phyloP scores from a whole-genome alignment of 2,329 filamentous ascomycete species.

The Pseudogymnoascus sp. region DNA sequence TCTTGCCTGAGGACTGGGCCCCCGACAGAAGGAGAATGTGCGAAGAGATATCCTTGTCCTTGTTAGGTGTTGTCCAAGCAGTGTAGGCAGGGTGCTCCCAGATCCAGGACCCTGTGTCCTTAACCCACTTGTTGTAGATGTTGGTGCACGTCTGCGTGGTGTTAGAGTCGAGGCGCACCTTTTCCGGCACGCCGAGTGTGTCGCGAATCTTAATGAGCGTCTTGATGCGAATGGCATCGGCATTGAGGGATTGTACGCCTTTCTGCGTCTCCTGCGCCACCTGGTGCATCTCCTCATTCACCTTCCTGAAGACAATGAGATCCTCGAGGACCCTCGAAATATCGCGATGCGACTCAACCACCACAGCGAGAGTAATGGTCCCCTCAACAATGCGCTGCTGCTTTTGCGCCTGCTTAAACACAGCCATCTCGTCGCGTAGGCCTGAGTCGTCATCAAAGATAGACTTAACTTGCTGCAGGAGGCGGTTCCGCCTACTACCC shows the following conservation, averaged over 20 bases:
- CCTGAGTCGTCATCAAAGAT: slow-evolving; percentile 24
- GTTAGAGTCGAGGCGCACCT: slow-evolving; percentile 20
- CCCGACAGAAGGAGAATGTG: not conserved
- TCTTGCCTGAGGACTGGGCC: slow-evolving; percentile 17
- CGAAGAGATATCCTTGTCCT: not conserved
- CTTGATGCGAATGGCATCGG: not conserved
- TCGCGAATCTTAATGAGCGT: not conserved
- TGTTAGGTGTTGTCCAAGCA: slow-evolving; percentile 17
- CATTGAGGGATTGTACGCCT: not conserved
- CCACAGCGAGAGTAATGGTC: slow-evolving; percentile 21
- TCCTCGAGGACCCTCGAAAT: slow-evolving; percentile 2
- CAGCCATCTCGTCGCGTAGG: slow-evolving; percentile 18
- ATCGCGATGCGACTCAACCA: not conserved
- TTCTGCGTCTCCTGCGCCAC: slow-evolving; percentile 17
- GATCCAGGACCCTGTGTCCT: slow-evolving; percentile 15
- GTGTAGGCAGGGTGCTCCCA: slow-evolving; percentile 22
- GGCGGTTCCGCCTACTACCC: slow-evolving; percentile 19
- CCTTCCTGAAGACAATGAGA: too few species aligned
- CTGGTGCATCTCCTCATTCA: slow-evolving; percentile 9
- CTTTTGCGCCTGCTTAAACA: slow-evolving; percentile 19
- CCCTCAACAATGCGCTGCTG: slow-evolving; percentile 22
- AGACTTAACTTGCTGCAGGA: slow-evolving; percentile 18
- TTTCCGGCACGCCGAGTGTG: not conserved
- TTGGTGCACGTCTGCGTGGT: slow-evolving; percentile 23
- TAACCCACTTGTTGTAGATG: slow-evolving; percentile 14